Conservation (phyloP, 768 basidiomycete genomes). For the Exidia glandulosa region DNA sequence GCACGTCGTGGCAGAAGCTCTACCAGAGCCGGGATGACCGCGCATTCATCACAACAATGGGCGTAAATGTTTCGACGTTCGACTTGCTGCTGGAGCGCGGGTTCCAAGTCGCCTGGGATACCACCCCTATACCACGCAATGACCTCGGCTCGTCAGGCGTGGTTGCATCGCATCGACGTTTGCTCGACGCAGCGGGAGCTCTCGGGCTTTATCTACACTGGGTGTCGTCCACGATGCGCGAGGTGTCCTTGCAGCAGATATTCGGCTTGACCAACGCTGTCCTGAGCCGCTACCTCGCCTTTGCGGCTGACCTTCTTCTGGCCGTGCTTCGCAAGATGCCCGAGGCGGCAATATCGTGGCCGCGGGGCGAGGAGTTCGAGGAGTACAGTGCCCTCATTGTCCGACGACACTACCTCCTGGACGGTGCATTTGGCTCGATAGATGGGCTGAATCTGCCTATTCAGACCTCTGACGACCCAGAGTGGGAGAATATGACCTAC, state of each 20-base stretch:
- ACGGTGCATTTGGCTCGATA: constrained; percentile 31
- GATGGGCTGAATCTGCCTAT: constrained; percentile 30
- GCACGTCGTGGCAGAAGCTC: constrained; percentile 28
- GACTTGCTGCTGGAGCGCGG: constrained; percentile 20
- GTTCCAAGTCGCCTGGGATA: constrained; percentile 18
- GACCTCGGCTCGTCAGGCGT: constrained; percentile 15
- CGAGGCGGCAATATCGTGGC: constrained; percentile 21
- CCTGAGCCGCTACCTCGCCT: constrained; percentile 24
- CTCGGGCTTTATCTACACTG: constrained; percentile 32
- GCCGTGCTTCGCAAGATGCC: constrained; percentile 17
- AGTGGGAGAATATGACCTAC: constrained; percentile 36
- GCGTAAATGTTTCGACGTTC: constrained; percentile 19
- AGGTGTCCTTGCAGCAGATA: constrained; percentile 28
- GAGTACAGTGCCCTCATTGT: constrained; percentile 18
- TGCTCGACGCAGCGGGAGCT: constrained; percentile 27
- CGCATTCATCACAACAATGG: constrained; percentile 37
- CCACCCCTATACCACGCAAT: constrained; percentile 19
- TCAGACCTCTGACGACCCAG: constrained; percentile 25
- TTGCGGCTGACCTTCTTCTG: constrained; percentile 22
- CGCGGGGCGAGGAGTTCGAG: constrained; percentile 18
- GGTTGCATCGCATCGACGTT: constrained; percentile 18
- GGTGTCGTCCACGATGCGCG: constrained; percentile 29
- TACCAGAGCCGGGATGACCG: constrained; percentile 21
- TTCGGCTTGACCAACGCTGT: constrained; percentile 32
- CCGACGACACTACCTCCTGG: constrained; percentile 20